phyloP scores from a whole-genome alignment of 352 stramenopile genomes.

The Elongisporangium senticosum region DNA sequence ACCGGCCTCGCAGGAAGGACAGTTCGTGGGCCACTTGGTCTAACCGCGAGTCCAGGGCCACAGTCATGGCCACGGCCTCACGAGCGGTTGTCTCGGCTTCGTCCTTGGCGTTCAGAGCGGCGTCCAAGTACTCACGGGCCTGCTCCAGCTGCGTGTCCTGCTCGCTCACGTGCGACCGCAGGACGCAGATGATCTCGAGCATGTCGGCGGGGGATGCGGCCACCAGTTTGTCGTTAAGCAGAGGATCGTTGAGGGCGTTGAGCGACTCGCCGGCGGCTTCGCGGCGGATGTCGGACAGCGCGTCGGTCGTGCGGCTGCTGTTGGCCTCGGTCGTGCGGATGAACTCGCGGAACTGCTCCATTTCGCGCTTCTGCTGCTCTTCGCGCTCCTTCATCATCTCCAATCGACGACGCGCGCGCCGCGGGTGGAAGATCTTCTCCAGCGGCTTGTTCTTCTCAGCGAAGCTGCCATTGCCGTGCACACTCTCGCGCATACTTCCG shows the following conservation, averaged over 20 bases:
- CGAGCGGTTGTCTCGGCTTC: constrained; percentile 62
- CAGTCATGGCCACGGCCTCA: constrained; percentile 66
- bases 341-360: constrained; percentile 86
- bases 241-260: constrained; percentile 37
- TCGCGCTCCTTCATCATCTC: constrained; percentile 65
- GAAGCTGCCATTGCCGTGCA: constrained; percentile 19
- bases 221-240: constrained; percentile 49
- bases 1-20: constrained; percentile 1
- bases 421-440: constrained; percentile 73
- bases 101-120: constrained; percentile 73
- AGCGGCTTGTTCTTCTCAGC: constrained; percentile 50
- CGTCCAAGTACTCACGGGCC: constrained; percentile 64
- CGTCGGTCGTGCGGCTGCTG: constrained; percentile 9
- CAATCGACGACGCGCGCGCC: constrained; percentile 51
- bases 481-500: constrained; percentile 33
- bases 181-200: constrained; percentile 59
- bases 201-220: constrained; percentile 48
- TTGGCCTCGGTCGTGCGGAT: constrained; percentile 61
- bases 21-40: constrained; percentile 55
- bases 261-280: constrained; percentile 25
- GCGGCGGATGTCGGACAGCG: constrained; percentile 14
- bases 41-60: constrained; percentile 68
- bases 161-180: constrained; percentile 63
- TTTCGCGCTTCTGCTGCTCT: constrained; percentile 72
- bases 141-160: constrained; percentile 74